These are phyloP conservation scores for Fusarium begoniae DNA, from an alignment of 2,329 filamentous ascomycete genomes.

Conservation along the genomic window DNA sequence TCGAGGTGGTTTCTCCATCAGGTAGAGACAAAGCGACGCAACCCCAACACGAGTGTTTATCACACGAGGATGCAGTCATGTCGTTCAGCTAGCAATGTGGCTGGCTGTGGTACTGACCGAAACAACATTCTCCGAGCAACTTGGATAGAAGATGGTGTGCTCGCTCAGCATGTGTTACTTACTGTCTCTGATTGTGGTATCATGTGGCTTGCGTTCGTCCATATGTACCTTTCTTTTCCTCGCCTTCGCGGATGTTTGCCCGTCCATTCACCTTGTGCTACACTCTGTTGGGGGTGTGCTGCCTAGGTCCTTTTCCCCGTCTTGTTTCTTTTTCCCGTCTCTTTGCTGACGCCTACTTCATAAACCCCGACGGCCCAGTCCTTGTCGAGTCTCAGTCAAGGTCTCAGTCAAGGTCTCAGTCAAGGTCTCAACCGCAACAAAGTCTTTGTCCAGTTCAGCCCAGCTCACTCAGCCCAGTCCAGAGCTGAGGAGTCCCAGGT, in stretches of 20 bases:
- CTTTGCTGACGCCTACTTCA: background rate
- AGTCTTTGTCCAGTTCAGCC: background rate
- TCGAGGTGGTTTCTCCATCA: background rate
- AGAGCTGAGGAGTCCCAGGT: background rate
- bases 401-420: background rate
- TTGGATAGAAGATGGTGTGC: background rate
- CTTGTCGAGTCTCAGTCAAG: constrained; percentile 1
- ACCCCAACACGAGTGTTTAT: background rate
- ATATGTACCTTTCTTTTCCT: constrained; percentile 16
- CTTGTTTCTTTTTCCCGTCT: background rate
- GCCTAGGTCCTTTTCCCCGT: background rate
- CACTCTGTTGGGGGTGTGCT: background rate
- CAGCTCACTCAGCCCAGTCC: background rate
- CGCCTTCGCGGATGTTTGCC: background rate
- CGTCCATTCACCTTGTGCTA: background rate
- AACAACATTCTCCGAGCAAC: background rate
- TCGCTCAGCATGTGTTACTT: constrained; percentile 4
- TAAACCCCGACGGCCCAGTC: constrained; percentile 12
- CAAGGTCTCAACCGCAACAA: constrained; percentile 4
- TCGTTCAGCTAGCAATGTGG: background rate
- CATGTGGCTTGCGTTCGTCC: constrained; percentile 15
- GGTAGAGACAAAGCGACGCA: background rate
- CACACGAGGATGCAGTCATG: background rate
- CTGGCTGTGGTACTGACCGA: background rate
- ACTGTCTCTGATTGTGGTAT: background rate